Evolutionary conservation across 805 yeast species (phyloP).

Genomic region (Helenozyma baotianmanensis): DNA sequence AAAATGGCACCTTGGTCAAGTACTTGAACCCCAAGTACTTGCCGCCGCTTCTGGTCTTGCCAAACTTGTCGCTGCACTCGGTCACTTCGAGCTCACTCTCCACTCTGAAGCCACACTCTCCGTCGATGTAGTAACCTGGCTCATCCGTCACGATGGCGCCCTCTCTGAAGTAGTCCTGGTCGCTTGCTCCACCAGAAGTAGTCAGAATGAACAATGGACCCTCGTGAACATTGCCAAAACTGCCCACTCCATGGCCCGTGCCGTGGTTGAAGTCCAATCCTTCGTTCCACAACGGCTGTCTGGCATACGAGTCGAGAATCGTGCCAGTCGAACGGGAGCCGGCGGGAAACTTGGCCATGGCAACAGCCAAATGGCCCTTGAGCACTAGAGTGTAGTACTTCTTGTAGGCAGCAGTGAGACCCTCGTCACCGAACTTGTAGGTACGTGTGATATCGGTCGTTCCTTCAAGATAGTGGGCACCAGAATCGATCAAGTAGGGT

Average conservation of each 20-base stretch:
- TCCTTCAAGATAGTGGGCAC: slow-evolving; percentile 89
- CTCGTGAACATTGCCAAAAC: slow-evolving; percentile 88
- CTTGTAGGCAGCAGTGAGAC: slow-evolving; percentile 41
- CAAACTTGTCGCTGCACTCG: slow-evolving; percentile 35
- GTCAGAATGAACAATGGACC: slow-evolving; percentile 84
- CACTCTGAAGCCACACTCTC: slow-evolving; percentile 84
- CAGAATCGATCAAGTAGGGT: slow-evolving; percentile 80
- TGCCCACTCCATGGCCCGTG: slow-evolving; percentile 97
- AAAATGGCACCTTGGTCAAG: slow-evolving; percentile 40
- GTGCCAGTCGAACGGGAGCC: slow-evolving; percentile 60
- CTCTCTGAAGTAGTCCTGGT: slow-evolving; percentile 32
- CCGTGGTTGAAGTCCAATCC: slow-evolving; percentile 93
- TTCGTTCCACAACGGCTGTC: slow-evolving; percentile 74
- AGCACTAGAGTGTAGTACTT: slow-evolving; percentile 78
- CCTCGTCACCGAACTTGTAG: slow-evolving; percentile 50
- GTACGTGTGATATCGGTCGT: slow-evolving; percentile 96
- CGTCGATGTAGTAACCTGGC: slow-evolving; percentile 91
- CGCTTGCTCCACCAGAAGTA: slow-evolving; percentile 47
- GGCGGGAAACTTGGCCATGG: slow-evolving; percentile 71
- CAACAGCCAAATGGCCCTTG: slow-evolving; percentile 87
- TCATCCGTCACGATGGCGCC: slow-evolving; percentile 87
- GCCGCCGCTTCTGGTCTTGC: slow-evolving; percentile 25
- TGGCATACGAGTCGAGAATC: slow-evolving; percentile 73
- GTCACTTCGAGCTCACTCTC: slow-evolving; percentile 76
- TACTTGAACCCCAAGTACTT: slow-evolving; percentile 35